phyloP scores from a whole-genome alignment of 352 stramenopile species.

The Phytophthora multivora region DNA sequence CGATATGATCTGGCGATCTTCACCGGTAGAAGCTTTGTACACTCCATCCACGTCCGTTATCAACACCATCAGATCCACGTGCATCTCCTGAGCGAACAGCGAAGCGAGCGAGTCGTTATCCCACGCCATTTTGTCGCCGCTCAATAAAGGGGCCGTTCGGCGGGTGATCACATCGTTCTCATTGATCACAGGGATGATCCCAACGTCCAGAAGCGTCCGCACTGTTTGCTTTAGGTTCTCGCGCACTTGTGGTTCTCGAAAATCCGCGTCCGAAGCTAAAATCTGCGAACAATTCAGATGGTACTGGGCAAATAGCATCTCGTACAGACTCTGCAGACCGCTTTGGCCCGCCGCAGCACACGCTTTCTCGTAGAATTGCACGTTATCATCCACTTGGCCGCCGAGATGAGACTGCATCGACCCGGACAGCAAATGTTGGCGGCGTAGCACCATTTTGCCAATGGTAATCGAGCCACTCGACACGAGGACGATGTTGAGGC shows the following conservation, averaged over 20 bases:
- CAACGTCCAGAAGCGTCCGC: conserved; percentile 63
- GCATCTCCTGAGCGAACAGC: conserved; percentile 71
- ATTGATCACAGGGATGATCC: conserved; percentile 84
- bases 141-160: conserved; percentile 57
- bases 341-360: conserved; percentile 68
- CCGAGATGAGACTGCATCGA: conserved; percentile 81
- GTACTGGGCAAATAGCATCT: conserved; percentile 85
- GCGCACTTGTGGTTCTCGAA: conserved; percentile 58
- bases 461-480: conserved; percentile 78
- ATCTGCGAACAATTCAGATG: conserved; percentile 80
- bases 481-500: conserved; percentile 76
- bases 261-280: conserved; percentile 74
- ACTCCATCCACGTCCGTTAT: conserved; percentile 74
- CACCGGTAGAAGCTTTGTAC: conserved; percentile 30
- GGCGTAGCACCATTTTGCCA: conserved; percentile 74
- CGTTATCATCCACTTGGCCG: conserved; percentile 51
- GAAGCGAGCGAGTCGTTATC: conserved; percentile 84
- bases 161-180: conserved; percentile 83
- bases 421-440: conserved; percentile 74
- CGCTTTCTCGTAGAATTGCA: conserved; percentile 75
- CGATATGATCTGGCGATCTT: conserved; percentile 37
- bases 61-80: conserved; percentile 76
- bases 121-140: conserved; percentile 64
- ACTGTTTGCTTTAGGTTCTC: conserved; percentile 71
- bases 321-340: conserved; percentile 79